Conservation (phyloP, 176 grass and related monocot genomes). For the maize (Zea mays) region DNA sequence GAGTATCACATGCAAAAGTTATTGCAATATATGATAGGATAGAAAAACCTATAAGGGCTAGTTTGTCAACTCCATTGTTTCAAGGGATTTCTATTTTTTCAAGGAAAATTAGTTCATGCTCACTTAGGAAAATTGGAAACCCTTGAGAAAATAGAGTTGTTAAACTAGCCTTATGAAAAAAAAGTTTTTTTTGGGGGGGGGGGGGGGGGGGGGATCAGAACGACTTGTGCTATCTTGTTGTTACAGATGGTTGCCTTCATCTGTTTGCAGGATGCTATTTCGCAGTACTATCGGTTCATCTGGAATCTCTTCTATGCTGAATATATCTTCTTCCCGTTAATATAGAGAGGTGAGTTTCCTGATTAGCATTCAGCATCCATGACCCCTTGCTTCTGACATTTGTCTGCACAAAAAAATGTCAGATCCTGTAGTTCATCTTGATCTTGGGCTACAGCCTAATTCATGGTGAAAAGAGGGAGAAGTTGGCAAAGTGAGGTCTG, state of each 20-base stretch:
- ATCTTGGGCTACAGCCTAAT: background rate
- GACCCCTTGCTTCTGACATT: background rate
- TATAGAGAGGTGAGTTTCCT: conserved; percentile 66
- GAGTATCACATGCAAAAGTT: background rate
- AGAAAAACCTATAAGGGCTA: background rate
- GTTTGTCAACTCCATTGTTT: too few species aligned
- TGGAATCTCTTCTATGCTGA: conserved; percentile 98
- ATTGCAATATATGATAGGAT: background rate
- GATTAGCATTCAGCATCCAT: background rate
- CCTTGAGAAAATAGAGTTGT: too few species aligned
- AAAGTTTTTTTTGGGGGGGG: background rate
- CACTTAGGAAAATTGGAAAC: too few species aligned
- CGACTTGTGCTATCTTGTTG: background rate
- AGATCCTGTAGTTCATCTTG: background rate
- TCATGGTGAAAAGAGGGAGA: background rate
- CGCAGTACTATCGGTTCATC: conserved; percentile 83
- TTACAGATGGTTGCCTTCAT: conserved; percentile 10
- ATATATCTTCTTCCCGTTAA: conserved; percentile 78
- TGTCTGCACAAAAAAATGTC: conserved; percentile 13
- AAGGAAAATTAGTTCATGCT: too few species aligned
- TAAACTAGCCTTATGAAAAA: too few species aligned
- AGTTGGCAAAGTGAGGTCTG: background rate
- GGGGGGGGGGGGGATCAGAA: too few species aligned
- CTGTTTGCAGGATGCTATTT: conserved; percentile 71
- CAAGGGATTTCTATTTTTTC: too few species aligned